Conservation (phyloP, 2,329 filamentous ascomycete genomes). For the Botryotinia calthae region DNA sequence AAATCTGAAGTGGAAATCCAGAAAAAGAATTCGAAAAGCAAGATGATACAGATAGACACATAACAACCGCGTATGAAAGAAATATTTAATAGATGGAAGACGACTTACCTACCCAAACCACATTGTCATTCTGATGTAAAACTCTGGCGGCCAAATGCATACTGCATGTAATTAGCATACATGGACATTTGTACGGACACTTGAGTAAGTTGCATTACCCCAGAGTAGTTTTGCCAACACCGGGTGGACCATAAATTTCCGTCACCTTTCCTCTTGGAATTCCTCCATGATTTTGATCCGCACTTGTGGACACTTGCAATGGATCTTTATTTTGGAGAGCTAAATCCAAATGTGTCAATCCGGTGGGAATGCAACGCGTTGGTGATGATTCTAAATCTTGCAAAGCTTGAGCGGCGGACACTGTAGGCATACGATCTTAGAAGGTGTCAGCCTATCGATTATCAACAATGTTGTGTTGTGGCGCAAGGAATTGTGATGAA, state of each 20-base stretch:
- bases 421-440: conserved; percentile 71
- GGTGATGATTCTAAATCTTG: conserved; percentile 54
- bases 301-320: conserved; percentile 11
- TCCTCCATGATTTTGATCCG: conserved; percentile 47
- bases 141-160: conserved; percentile 67
- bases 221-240: conserved; percentile 79
- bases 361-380: conserved; percentile 54
- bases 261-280: conserved; percentile 74
- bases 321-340: conserved; percentile 42
- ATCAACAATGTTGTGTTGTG: not conserved
- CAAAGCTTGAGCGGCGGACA: conserved; percentile 72
- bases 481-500: not conserved
- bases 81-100: not conserved
- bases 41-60: not conserved
- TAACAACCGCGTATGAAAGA: not conserved
- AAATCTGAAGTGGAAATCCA: not conserved
- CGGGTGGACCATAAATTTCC: conserved; percentile 85
- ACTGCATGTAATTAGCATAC: conserved; percentile 45
- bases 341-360: conserved; percentile 53
- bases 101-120: conserved; percentile 75
- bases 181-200: not conserved
- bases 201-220: conserved; percentile 41
- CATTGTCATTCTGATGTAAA: conserved; percentile 57
- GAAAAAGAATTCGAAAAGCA: not conserved
- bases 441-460: conserved; percentile 17